Percentiles rank a stretch among this genome's conserved stretches.
phyloP scores from a whole-genome alignment of 75 land plant genomes.

The Larix kaempferi region DNA sequence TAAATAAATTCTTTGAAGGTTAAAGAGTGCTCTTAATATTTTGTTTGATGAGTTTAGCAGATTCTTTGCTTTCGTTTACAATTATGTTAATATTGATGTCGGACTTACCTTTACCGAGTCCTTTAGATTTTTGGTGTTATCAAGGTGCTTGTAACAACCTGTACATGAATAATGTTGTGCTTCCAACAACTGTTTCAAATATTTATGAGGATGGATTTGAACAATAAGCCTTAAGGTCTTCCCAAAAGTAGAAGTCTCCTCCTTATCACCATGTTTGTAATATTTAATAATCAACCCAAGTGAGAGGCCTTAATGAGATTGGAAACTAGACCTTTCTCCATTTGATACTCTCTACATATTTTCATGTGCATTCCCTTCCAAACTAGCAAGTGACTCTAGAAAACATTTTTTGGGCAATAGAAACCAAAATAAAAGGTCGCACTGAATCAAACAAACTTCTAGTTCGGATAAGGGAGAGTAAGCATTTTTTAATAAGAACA shows the following conservation, averaged over 20 bases:
- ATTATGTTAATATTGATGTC: too few relatives aligned
- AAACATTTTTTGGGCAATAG: slow-evolving; percentile 40
- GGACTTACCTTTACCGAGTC: too few relatives aligned
- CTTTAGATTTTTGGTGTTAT: slow-evolving; percentile 1
- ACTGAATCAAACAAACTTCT: slow-evolving; percentile 48
- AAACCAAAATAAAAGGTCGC: slow-evolving; percentile 57
- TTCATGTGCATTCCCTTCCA: not conserved
- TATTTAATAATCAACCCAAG: slow-evolving; percentile 11
- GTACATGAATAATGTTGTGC: slow-evolving; percentile 81
- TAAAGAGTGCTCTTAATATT: too few relatives aligned
- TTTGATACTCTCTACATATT: not conserved
- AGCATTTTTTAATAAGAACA: slow-evolving; percentile 76
- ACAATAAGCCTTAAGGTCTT: slow-evolving; percentile 73
- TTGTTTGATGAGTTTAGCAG: too few relatives aligned
- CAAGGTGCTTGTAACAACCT: slow-evolving; percentile 76
- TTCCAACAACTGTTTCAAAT: slow-evolving; percentile 67
- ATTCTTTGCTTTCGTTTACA: too few relatives aligned
- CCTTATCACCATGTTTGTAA: not conserved
- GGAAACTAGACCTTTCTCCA: not conserved
- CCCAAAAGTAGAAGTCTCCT: slow-evolving; percentile 45
- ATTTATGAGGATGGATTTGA: slow-evolving; percentile 53
- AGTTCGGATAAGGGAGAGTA: slow-evolving; percentile 64
- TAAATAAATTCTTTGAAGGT: too few relatives aligned
- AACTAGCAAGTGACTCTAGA: not conserved
- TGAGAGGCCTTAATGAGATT: slow-evolving; percentile 6